phyloP scores from a whole-genome alignment of 495 filamentous ascomycete species.

The Achaetomiella virescens region DNA sequence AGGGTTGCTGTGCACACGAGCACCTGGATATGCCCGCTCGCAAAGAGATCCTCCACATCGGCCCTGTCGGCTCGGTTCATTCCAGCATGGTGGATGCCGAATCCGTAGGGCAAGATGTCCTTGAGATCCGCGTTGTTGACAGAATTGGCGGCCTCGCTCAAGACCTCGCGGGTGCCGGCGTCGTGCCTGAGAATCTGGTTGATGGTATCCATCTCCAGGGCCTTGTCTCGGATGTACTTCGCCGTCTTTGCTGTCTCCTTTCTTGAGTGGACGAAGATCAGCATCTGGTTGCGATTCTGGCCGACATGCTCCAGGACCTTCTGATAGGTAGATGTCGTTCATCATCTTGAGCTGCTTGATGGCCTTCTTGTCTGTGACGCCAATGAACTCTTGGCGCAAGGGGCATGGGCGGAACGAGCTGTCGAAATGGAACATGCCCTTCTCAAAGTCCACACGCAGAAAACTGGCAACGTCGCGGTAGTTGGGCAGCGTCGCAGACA shows the following conservation, averaged over 20 bases:
- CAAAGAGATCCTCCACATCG: conserved; percentile 91
- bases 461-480: conserved; percentile 96
- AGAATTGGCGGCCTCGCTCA: conserved; percentile 76
- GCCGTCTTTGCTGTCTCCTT: conserved; percentile 98
- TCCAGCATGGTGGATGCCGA: conserved; percentile 97
- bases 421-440: conserved; percentile 94
- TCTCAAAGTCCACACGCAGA: conserved; percentile 78
- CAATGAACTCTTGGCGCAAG: conserved; percentile 93
- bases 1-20: conserved; percentile 95
- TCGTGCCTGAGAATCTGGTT: conserved; percentile 91
- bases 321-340: conserved; percentile 97
- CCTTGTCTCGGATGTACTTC: conserved; percentile 92
- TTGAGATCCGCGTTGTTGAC: conserved; percentile 86
- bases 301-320: conserved; percentile 98
- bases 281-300: conserved; percentile 85
- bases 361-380: conserved; percentile 93
- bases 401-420: conserved; percentile 90
- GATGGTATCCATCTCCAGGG: conserved; percentile 91
- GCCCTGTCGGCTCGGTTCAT: conserved; percentile 90
- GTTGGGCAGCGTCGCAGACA: conserved; percentile 94
- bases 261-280: conserved; percentile 95
- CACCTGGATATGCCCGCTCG: conserved; percentile 84
- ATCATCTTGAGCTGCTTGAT: conserved; percentile 99
- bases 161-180: conserved; percentile 81
- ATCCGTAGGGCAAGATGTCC: conserved; percentile 90